Evolutionary conservation across 2,329 filamentous ascomycete genomes (phyloP), one percentile per base, ranked within the genome.

Genomic region (Ceratocystis variospora): DNA sequence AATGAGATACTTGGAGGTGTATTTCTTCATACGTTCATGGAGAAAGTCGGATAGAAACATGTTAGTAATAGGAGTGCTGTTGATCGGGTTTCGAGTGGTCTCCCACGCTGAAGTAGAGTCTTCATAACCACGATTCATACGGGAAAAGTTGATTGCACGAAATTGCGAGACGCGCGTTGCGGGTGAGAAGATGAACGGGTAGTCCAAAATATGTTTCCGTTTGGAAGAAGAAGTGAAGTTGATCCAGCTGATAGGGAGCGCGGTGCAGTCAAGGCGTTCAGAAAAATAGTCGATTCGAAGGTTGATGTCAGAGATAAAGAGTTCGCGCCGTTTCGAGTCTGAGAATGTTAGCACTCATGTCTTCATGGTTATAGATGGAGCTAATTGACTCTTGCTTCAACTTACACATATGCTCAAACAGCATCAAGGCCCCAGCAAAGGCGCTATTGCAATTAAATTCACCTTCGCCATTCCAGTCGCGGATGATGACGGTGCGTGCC

Each of bases 41-140:
- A 91, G 75, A 3, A 85, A 81, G 48, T 80, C 78, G 69, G 84
- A 84, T 59, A 88, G 82, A 65, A 84, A 79, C 7, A 77, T 74
- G 61, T 83, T 81, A 1, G 79, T 80, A 17, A 85, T 80, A 0
- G 87, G 74, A 62, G 79, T 83, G 25, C 79, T 79, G 17, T 79
- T 77, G 12, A 83, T 78, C 7, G 83, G 81, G 1, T 79, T 79
- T n/a, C 78, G 78, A 71, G 86, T 83, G 17, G 82, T 77, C 44
- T 77, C 80, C 69, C 80, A 79, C 0, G 84, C 74, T 0, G 82
- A 84, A 68, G 78, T 82, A 0, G 88, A 85, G 69, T 85, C 82
- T 71, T 94, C 88, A 71, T 87, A 91, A 17, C 87, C 83, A 67
- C 86, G 83, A 70, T 87, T 89, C 93, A 97, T 97, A 17, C 83